These are phyloP conservation scores for Neofusicoccum umdonicola DNA, from an alignment of 2,329 filamentous ascomycete species.

Conservation along the genomic window DNA sequence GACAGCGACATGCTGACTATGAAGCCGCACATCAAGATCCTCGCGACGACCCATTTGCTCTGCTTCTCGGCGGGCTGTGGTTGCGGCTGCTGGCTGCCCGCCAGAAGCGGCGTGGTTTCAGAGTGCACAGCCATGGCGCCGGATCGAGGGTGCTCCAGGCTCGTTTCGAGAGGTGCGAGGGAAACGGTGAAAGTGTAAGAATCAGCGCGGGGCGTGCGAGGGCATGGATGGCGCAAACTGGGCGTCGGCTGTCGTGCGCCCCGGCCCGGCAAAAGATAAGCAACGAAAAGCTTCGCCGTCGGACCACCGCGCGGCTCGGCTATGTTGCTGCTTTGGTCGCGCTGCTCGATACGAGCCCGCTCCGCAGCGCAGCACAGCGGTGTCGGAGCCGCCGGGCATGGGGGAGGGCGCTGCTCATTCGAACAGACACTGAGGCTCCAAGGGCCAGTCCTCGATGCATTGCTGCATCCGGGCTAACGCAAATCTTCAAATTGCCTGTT, in stretches of 20 bases:
- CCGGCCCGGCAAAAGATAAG: slow-evolving; percentile 10
- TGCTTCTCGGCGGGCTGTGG: slow-evolving; percentile 17
- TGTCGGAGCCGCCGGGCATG: no score
- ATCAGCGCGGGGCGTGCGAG: not conserved
- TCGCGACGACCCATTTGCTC: slow-evolving; percentile 35
- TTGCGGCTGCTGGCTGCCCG: not conserved
- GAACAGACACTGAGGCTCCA: no score
- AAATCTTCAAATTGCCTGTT: not conserved
- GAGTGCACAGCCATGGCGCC: not conserved
- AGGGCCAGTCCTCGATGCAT: no score
- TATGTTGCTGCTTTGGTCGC: not conserved
- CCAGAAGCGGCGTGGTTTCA: slow-evolving; percentile 21
- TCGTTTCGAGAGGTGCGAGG: not conserved
- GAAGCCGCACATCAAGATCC: slow-evolving; percentile 59
- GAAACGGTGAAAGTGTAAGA: not conserved
- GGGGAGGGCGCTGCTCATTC: no score
- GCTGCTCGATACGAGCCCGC: not conserved
- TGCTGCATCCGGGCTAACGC: not conserved
- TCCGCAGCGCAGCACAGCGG: not conserved
- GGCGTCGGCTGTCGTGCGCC: slow-evolving; percentile 5
- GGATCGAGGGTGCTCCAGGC: slow-evolving; percentile 3
- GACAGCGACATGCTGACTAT: slow-evolving; percentile 55
- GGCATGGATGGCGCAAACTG: not conserved
- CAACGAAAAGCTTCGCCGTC: not conserved
- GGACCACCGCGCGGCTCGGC: not conserved